phyloP scores from a whole-genome alignment of 2,329 filamentous ascomycete genomes.

The Periconia sp. region DNA sequence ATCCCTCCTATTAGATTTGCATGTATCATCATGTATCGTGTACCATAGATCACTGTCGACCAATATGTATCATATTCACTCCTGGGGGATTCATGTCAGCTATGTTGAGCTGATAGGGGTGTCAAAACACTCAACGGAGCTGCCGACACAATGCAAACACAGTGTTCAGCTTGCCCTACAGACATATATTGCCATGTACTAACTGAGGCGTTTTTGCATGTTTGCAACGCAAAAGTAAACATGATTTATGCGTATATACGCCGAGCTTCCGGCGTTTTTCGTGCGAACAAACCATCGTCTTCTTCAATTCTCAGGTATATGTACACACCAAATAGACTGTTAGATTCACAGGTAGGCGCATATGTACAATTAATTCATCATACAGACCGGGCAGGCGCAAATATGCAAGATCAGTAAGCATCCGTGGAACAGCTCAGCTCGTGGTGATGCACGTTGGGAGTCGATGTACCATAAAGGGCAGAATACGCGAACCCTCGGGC shows the following conservation, averaged over 20 bases:
- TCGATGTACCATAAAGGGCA: not conserved
- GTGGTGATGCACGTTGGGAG: not conserved
- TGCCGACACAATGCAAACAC: no score
- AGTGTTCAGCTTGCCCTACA: not conserved
- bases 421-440: slow-evolving; percentile 13
- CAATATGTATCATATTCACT: slow-evolving; percentile 22
- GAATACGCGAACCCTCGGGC: slow-evolving; percentile 3
- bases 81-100: slow-evolving; percentile 8
- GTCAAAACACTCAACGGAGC: not conserved
- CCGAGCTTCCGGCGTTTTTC: slow-evolving; percentile 30
- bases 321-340: not conserved
- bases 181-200: no score
- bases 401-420: not conserved
- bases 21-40: slow-evolving; percentile 13
- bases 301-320: not conserved
- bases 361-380: slow-evolving; percentile 9
- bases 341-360: not conserved
- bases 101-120: not conserved
- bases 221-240: no score
- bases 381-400: slow-evolving; percentile 6
- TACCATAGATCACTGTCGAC: slow-evolving; percentile 9
- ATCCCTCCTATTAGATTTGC: slow-evolving; percentile 8
- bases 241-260: no score
- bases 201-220: no score
- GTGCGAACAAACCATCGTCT: slow-evolving; percentile 14